Evolutionary conservation across 331 rosid species (phyloP).

Genomic region (Rosa hybrid): DNA sequence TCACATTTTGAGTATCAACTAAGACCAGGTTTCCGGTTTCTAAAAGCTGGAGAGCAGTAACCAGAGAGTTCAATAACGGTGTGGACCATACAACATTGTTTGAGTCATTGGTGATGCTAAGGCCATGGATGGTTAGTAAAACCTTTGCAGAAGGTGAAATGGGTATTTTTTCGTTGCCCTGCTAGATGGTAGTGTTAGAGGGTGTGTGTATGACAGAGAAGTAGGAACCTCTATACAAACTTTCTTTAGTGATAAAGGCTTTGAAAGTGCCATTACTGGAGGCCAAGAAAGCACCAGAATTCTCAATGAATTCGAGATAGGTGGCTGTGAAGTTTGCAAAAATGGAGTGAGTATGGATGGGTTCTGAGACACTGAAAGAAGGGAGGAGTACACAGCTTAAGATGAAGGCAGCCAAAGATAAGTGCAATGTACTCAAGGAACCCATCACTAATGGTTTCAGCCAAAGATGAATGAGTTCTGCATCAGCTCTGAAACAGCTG

Average conservation of each 20-base stretch:
- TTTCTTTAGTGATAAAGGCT: conserved; percentile 7
- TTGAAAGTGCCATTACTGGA: conserved; percentile 17
- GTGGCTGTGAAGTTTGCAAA: conserved; percentile 23
- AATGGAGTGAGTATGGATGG: background rate
- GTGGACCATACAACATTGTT: conserved; percentile 18
- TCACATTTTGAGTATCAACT: conserved; percentile 1
- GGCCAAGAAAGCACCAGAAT: conserved; percentile 15
- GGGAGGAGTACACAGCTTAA: background rate
- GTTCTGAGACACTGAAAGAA: background rate
- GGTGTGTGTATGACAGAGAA: no score
- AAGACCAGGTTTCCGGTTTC: conserved; percentile 20
- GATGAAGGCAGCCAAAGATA: background rate
- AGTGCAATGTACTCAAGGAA: background rate
- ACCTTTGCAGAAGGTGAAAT: conserved; percentile 6
- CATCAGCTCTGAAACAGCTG: background rate
- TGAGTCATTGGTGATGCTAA: conserved; percentile 1
- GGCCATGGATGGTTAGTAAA: conserved; percentile 18
- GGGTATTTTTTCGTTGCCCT: background rate
- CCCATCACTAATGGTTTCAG: background rate
- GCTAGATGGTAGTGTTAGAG: conserved; percentile 1
- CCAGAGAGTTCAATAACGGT: conserved; percentile 8
- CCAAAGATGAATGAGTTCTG: background rate
- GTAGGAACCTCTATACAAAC: no score
- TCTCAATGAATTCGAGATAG: background rate
- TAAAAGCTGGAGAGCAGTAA: conserved; percentile 15